Evolutionary conservation across 2,329 filamentous ascomycete species (phyloP), one percentile per base, ranked within the genome.

Genomic region (Capronia americana): DNA sequence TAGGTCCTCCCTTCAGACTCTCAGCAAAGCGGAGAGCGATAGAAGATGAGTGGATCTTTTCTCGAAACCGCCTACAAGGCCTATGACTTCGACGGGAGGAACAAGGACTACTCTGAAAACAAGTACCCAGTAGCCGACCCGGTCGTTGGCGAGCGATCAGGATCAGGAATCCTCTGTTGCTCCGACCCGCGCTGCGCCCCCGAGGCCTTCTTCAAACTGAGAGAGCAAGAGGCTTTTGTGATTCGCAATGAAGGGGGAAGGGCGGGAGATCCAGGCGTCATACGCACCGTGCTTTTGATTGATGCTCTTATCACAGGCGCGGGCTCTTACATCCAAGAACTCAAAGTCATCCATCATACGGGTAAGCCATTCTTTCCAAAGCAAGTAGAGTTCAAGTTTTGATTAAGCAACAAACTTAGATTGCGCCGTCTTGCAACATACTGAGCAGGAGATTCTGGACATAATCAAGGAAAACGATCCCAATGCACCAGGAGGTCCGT

Each of bases 131-230:
- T 38, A 12, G 26, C 12, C 28, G 30, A 58, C 30, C 59, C 79
- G 80, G 44, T 82, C 72, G 57, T 83, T 80, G 32, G 74, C 75
- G 30, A 79, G 71, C 0, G 80, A 14, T 58, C 55, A 6, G 26
- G 55, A n/a, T 24, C 41, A 4, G 55, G 55, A 4, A 58, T 58
- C 55, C 34, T 58, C 55, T 38, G 26, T 38, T 58, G 55, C 23
- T 58, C 26, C 34, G 55, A 58, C 55, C 26, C 55, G 26, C 12
- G 55, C 12, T n/a, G 55, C 34, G 41, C 26, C 55, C 55, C 55
- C 32, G 55, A 58, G 14, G 26, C 34, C 26, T 58, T 58, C 32
- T 58, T 58, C 30, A 24, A 58, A 20, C n/a, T 58, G 55, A 26
- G 32, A 4, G 26, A 34, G 12, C 34, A 58, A 10, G 12, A 58